These are phyloP conservation scores for Collybiopsis confluens DNA, from an alignment of 768 basidiomycete species.

Conservation along the genomic window DNA sequence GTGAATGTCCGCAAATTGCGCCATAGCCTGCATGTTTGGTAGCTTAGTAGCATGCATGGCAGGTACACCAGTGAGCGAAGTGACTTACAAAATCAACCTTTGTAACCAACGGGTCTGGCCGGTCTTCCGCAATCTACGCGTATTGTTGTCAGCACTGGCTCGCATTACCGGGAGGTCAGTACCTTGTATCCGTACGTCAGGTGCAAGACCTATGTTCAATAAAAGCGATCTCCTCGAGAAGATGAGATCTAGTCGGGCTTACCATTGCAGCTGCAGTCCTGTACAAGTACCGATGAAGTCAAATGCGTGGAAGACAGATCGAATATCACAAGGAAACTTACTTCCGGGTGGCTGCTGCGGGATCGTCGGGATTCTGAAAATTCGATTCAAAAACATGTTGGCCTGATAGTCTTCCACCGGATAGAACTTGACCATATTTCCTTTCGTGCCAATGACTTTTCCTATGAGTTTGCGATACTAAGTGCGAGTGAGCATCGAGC, in stretches of 20 bases:
- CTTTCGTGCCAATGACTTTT: constrained; percentile 22
- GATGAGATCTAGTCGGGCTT: not conserved
- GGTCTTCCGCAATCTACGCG: not conserved
- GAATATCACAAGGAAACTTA: not conserved
- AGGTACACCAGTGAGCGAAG: not conserved
- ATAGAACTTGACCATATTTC: constrained; percentile 20
- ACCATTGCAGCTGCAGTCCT: constrained; percentile 7
- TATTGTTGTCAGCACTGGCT: not conserved
- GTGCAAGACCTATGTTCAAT: not conserved
- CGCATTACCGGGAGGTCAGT: not conserved
- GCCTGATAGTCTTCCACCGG: constrained; percentile 30
- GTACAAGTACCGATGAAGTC: too few species aligned
- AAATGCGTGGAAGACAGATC: not conserved
- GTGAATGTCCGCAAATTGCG: not conserved
- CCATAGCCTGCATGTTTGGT: constrained; percentile 1
- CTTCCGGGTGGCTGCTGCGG: constrained; percentile 15
- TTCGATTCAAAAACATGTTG: constrained; percentile 30
- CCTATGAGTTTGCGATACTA: constrained; percentile 24
- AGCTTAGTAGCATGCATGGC: too few species aligned
- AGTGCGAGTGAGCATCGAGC: not conserved
- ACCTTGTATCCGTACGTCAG: constrained; percentile 6
- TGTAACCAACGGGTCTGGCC: constrained; percentile 5
- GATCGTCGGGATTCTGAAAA: constrained; percentile 27
- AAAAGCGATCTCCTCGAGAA: too few species aligned
- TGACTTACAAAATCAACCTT: constrained; percentile 1